Conservation (phyloP, 2,329 filamentous ascomycete species). For the Lecanicillium sp. region DNA sequence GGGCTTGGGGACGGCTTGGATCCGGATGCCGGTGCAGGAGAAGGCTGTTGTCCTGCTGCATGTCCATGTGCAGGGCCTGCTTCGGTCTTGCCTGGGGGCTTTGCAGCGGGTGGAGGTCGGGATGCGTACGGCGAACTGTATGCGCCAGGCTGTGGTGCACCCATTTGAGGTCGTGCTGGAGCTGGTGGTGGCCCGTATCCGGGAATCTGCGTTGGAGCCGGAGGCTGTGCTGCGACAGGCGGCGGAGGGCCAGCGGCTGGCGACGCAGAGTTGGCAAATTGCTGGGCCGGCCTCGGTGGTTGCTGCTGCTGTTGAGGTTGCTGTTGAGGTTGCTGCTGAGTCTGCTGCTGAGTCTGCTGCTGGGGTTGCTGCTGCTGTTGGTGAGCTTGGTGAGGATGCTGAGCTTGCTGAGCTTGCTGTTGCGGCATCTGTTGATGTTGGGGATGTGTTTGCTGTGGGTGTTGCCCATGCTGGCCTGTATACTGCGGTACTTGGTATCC, state of each 20-base stretch:
- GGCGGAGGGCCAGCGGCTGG: constrained; percentile 1
- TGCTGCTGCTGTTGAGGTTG: constrained; percentile 4
- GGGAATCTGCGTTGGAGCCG: constrained; percentile 24
- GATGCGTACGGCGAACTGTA: constrained; percentile 30
- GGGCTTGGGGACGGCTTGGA: constrained; percentile 3
- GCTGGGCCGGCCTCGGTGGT: constrained; percentile 13
- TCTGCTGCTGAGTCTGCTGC: constrained; percentile 1
- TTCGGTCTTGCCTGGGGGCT: constrained; percentile 3
- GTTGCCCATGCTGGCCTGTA: constrained; percentile 15
- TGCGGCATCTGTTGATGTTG: constrained; percentile 11
- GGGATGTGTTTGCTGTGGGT: constrained; percentile 10
- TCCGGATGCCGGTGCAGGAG: constrained; percentile 1
- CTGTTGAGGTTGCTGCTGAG: constrained; percentile 1
- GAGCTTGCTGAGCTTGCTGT: constrained; percentile 14
- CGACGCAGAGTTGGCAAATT: neutral
- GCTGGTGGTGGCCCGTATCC: constrained; percentile 27
- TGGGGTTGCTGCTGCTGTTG: neutral
- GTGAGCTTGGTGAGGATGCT: constrained; percentile 11
- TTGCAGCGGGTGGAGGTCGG: constrained; percentile 17
- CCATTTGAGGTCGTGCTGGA: constrained; percentile 24
- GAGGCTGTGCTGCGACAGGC: constrained; percentile 14
- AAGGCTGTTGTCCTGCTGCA: constrained; percentile 9
- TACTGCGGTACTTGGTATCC: constrained; percentile 27
- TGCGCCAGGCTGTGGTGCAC: constrained; percentile 20
- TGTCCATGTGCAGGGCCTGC: constrained; percentile 4